Percentiles rank a stretch among this genome's conserved stretches.
Conservation (phyloP, 2,329 filamentous ascomycete genomes). For the Epichloe bromicola region DNA sequence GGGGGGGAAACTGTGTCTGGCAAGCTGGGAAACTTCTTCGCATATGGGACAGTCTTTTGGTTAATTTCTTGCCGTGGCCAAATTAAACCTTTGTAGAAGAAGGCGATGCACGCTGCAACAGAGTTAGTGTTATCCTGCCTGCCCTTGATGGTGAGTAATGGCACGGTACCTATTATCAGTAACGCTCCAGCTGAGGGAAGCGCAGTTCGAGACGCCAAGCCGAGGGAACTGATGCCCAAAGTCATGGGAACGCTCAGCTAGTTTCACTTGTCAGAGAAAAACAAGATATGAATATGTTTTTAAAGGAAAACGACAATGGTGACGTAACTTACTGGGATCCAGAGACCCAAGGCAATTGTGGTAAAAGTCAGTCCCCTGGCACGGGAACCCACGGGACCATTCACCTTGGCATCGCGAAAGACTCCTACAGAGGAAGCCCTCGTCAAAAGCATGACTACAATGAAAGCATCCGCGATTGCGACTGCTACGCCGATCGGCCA, state of each 20-base stretch:
- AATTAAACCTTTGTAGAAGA: conserved; percentile 16
- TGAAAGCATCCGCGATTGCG: conserved; percentile 31
- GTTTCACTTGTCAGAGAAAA: conserved; percentile 3
- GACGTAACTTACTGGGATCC: conserved; percentile 36
- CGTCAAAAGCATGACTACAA: conserved; percentile 29
- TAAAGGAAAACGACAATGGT: background rate
- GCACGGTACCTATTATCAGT: conserved; percentile 32
- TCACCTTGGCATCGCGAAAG: conserved; percentile 19
- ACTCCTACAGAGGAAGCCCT: conserved; percentile 26
- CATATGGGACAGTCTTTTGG: background rate
- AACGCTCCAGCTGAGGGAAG: conserved; percentile 37
- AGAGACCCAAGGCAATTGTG: conserved; percentile 33
- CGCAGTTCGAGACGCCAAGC: conserved; percentile 32
- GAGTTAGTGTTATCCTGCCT: conserved; percentile 21
- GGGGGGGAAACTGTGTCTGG: background rate
- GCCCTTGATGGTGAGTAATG: background rate
- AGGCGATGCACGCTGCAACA: conserved; percentile 4
- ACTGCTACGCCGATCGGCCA: conserved; percentile 31
- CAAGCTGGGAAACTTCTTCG: conserved; percentile 1
- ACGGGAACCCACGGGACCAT: conserved; percentile 14
- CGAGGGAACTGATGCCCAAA: conserved; percentile 30
- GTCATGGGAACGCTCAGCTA: conserved; percentile 39
- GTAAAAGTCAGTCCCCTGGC: conserved; percentile 29
- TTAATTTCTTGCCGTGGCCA: conserved; percentile 3
- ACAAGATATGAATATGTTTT: no score